Evolutionary conservation across 495 filamentous ascomycete genomes (phyloP).

Genomic region (Xylaria sp.): DNA sequence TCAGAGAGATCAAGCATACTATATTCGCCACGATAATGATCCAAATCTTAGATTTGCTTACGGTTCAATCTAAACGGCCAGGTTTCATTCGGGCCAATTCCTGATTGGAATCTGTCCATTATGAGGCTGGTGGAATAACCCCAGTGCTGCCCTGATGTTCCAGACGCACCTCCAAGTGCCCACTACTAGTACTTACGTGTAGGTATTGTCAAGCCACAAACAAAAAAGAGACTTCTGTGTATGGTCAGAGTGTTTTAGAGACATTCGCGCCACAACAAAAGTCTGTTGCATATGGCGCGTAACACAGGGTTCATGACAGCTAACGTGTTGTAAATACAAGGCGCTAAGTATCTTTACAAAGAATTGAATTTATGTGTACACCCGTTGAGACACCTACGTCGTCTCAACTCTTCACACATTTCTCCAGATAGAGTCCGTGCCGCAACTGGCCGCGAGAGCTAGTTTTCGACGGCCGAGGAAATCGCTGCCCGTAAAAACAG

Average conservation of each 20-base stretch:
- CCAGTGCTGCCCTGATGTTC: neutral
- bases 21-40: neutral
- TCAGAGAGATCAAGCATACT: neutral
- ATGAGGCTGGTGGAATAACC: neutral
- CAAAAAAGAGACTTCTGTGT: too few species aligned
- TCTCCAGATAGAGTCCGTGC: neutral
- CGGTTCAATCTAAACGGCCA: neutral
- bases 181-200: too few species aligned
- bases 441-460: neutral
- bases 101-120: neutral
- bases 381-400: neutral
- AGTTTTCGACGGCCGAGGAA: neutral
- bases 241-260: too few species aligned
- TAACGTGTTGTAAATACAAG: too few species aligned
- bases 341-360: neutral
- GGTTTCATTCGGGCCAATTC: neutral
- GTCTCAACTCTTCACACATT: neutral
- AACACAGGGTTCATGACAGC: too few species aligned
- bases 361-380: neutral
- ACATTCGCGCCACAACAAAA: too few species aligned
- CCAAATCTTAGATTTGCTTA: neutral
- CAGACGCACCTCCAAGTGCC: neutral
- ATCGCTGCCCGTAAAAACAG: neutral
- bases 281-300: too few species aligned
- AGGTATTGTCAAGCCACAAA: too few species aligned